These are phyloP conservation scores for Heliamphora pulchella DNA, from an alignment of 179 eudicot genomes.

Conservation along the genomic window DNA sequence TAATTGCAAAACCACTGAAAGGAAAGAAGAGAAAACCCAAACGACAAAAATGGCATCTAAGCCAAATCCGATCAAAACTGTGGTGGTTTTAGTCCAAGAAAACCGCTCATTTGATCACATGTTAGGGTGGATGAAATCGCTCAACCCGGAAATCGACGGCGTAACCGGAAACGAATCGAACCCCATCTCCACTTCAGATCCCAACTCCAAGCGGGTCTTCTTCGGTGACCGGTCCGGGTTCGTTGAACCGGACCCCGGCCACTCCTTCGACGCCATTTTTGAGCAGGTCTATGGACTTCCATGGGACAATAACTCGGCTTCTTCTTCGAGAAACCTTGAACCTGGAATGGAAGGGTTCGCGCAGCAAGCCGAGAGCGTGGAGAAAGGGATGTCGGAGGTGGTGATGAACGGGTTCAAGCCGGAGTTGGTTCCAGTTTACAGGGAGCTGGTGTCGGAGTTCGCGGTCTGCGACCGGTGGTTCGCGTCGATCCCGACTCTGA, in stretches of 20 bases:
- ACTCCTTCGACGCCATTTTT: slow-evolving; percentile 38
- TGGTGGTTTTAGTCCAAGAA: slow-evolving; percentile 47
- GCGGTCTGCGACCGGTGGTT: slow-evolving; percentile 84
- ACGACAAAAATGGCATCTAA: slow-evolving; percentile 5
- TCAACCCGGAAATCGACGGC: slow-evolving; percentile 35
- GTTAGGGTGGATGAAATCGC: slow-evolving; percentile 47
- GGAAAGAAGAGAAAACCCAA: not conserved
- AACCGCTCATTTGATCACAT: slow-evolving; percentile 60
- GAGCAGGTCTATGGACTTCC: slow-evolving; percentile 59
- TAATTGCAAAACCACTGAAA: not conserved
- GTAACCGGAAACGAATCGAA: slow-evolving; percentile 28
- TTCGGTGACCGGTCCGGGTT: slow-evolving; percentile 28
- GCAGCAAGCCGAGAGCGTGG: slow-evolving; percentile 46
- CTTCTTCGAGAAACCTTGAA: slow-evolving; percentile 13
- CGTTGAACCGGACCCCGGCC: slow-evolving; percentile 51
- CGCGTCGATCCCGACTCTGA: slow-evolving; percentile 55
- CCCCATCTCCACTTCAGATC: slow-evolving; percentile 25
- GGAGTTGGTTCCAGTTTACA: slow-evolving; percentile 54
- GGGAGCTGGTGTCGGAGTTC: slow-evolving; percentile 50
- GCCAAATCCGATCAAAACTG: slow-evolving; percentile 41
- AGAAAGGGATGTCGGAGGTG: slow-evolving; percentile 34
- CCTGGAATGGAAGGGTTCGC: slow-evolving; percentile 71
- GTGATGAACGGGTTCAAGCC: slow-evolving; percentile 82
- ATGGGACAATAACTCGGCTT: slow-evolving; percentile 24
- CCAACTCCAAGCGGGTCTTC: slow-evolving; percentile 20